Evolutionary conservation across 108 stramenopile species (phyloP).

Genomic region (Licmophora abbreviata): DNA sequence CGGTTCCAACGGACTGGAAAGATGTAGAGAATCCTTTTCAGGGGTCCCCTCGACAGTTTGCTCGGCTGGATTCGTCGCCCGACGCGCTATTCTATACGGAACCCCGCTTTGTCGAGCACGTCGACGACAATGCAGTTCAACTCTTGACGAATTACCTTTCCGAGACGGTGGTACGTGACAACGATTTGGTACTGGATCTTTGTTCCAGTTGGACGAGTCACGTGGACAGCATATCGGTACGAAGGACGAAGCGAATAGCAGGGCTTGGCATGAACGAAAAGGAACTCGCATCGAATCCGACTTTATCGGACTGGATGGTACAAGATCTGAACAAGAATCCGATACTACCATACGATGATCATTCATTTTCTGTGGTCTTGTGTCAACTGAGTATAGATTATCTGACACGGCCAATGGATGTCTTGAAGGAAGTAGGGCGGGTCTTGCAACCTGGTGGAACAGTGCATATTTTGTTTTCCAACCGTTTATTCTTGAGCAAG

Average conservation of each 20-base stretch:
- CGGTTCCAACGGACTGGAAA: constrained; percentile 59
- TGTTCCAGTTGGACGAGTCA: constrained; percentile 88
- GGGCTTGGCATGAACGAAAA: constrained; percentile 80
- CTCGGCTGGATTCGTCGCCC: constrained; percentile 51
- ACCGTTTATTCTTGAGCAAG: constrained; percentile 88
- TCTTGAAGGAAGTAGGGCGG: constrained; percentile 74
- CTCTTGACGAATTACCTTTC: constrained; percentile 62
- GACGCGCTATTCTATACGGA: constrained; percentile 66
- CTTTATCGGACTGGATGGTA: constrained; percentile 63
- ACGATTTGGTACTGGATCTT: constrained; percentile 64
- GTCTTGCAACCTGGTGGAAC: constrained; percentile 81
- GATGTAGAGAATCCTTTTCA: constrained; percentile 58
- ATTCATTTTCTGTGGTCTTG: constrained; percentile 77
- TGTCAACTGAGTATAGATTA: constrained; percentile 93
- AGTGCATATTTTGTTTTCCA: constrained; percentile 86
- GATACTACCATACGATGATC: constrained; percentile 69
- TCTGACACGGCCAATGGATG: constrained; percentile 72
- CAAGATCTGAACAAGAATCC: constrained; percentile 72
- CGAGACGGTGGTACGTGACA: constrained; percentile 20
- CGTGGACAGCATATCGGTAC: constrained; percentile 13
- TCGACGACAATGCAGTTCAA: constrained; percentile 70
- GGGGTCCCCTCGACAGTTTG: constrained; percentile 21
- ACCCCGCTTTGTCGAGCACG: constrained; percentile 80
- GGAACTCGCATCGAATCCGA: constrained; percentile 58
- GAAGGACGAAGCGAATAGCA: constrained; percentile 35